phyloP scores from a whole-genome alignment of 2,329 filamentous ascomycete genomes.

The Fusarium coicis region DNA sequence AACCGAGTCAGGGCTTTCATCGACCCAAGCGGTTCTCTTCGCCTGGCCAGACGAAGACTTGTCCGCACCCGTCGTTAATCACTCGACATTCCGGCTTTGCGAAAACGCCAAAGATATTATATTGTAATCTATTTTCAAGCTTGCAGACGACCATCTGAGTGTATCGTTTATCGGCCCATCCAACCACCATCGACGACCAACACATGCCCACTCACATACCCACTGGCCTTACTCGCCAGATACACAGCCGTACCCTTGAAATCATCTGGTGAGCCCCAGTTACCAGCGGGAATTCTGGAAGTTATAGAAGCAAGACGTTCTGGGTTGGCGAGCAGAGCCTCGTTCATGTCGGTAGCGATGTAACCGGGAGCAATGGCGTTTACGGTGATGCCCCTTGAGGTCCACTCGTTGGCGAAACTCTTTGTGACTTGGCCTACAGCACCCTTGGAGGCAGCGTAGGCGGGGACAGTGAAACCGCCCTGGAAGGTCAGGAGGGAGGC shows the following conservation, averaged over 20 bases:
- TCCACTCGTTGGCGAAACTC: conserved; percentile 88
- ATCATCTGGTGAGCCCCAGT: conserved; percentile 87
- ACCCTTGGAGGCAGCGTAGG: conserved; percentile 88
- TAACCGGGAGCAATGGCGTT: conserved; percentile 93
- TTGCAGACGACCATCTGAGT: neutral
- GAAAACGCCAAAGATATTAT: neutral
- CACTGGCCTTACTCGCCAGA: conserved; percentile 79
- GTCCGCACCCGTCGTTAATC: conserved; percentile 35
- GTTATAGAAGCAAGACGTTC: conserved; percentile 78
- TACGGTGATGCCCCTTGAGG: conserved; percentile 79
- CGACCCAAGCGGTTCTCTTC: conserved; percentile 27
- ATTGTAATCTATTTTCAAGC: conserved; percentile 10
- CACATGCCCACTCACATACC: conserved; percentile 84
- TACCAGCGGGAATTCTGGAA: conserved; percentile 81
- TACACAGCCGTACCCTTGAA: conserved; percentile 87
- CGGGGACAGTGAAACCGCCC: conserved; percentile 87
- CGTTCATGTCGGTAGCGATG: conserved; percentile 95
- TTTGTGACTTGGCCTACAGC: conserved; percentile 88
- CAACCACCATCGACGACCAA: conserved; percentile 90
- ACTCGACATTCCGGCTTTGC: neutral
- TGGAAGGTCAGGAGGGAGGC: conserved; percentile 85
- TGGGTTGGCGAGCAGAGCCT: conserved; percentile 78
- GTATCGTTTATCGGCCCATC: conserved; percentile 77
- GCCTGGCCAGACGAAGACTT: conserved; percentile 39
- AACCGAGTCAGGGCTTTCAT: conserved; percentile 40